phyloP scores from a whole-genome alignment of 2,329 filamentous ascomycete species.

The Trichoderma brevicompactum region DNA sequence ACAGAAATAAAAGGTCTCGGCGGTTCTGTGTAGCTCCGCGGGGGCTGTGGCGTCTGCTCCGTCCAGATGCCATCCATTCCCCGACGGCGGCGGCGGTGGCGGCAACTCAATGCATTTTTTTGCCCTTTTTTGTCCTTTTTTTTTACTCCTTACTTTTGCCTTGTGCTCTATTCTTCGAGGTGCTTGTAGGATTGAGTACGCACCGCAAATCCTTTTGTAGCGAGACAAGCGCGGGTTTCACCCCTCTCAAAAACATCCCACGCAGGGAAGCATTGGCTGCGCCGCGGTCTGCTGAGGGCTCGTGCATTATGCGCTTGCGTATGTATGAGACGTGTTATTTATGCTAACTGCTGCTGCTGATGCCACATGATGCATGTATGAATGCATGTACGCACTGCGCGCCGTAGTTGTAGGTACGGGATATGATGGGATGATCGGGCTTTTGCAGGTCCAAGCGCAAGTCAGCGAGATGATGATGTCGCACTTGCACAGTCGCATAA shows the following conservation, averaged over 20 bases:
- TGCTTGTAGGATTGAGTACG: constrained; percentile 9
- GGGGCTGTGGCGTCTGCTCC: neutral
- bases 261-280: neutral
- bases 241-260: neutral
- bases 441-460: neutral
- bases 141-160: neutral
- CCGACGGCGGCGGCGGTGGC: neutral
- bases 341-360: too few species aligned
- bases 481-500: neutral
- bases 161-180: constrained; percentile 7
- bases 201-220: neutral
- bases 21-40: neutral
- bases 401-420: too few species aligned
- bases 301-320: neutral
- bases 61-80: neutral
- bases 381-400: too few species aligned
- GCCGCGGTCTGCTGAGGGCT: constrained; percentile 2
- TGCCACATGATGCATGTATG: too few species aligned
- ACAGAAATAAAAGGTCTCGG: neutral
- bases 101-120: neutral
- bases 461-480: neutral
- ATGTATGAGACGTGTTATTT: too few species aligned
- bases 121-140: neutral
- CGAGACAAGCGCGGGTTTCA: neutral
- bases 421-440: too few species aligned